Evolutionary conservation across 768 basidiomycete species (phyloP).

Genomic region (Leccinellum rugosiceps): DNA sequence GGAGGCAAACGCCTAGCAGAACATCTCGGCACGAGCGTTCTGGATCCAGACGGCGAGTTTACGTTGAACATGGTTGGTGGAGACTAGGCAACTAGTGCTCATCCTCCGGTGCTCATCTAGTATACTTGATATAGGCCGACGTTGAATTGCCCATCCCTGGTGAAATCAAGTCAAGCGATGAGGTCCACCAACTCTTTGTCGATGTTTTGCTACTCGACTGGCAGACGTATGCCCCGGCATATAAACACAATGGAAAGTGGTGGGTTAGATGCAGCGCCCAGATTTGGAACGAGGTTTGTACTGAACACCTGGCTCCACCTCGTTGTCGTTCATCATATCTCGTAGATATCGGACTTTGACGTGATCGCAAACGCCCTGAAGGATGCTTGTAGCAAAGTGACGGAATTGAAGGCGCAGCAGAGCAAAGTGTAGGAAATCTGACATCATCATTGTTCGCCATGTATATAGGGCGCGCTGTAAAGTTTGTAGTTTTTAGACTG

Average conservation of each 20-base stretch:
- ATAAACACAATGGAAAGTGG: conserved; percentile 30
- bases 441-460: neutral
- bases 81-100: no score
- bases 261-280: conserved; percentile 32
- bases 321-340: neutral
- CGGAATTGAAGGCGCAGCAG: conserved; percentile 2
- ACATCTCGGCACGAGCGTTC: conserved; percentile 55
- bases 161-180: conserved; percentile 19
- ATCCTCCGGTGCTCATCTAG: neutral
- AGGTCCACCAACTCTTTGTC: conserved; percentile 13
- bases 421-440: neutral
- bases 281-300: conserved; percentile 32
- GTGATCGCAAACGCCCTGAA: conserved; percentile 27
- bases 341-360: conserved; percentile 32
- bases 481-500: no score
- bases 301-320: neutral
- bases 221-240: conserved; percentile 12
- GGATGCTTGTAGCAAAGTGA: conserved; percentile 21
- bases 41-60: conserved; percentile 59
- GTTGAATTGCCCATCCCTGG: conserved; percentile 38
- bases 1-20: conserved; percentile 63
- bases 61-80: conserved; percentile 65
- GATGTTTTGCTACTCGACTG: conserved; percentile 22
- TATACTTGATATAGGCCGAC: conserved; percentile 30
- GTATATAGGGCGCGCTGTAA: no score